Conservation (phyloP, 2,329 filamentous ascomycete genomes). For the Blumeria hordei region DNA sequence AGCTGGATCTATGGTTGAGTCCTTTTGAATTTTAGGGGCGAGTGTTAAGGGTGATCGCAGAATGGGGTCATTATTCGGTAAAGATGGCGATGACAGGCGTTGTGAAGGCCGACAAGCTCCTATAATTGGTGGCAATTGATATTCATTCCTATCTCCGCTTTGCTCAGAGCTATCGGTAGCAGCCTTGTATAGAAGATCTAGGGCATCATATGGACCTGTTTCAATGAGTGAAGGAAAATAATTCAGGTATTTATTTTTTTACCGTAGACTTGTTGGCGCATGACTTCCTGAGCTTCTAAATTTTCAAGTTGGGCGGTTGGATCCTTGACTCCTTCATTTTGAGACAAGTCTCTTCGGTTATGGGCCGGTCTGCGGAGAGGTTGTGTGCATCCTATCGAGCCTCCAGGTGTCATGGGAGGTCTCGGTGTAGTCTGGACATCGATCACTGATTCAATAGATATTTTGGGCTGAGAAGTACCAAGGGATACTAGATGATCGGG, state of each 20-base stretch:
- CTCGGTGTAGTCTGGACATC: constrained; percentile 10
- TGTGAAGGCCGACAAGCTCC: background rate
- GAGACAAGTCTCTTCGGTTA: constrained; percentile 17
- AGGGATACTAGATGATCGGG: constrained; percentile 12
- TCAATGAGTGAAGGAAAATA: constrained; percentile 1
- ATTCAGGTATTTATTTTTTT: background rate
- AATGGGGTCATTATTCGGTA: constrained; percentile 5
- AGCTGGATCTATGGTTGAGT: constrained; percentile 12
- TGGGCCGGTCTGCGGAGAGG: constrained; percentile 36
- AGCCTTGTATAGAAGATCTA: constrained; percentile 78
- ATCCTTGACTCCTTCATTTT: constrained; percentile 21
- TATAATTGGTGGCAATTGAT: background rate
- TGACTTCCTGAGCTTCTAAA: constrained; percentile 36
- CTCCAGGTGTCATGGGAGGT: constrained; percentile 37
- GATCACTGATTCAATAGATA: constrained; percentile 16
- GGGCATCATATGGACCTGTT: constrained; percentile 55
- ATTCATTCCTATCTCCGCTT: constrained; percentile 10
- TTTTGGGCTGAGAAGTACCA: constrained; percentile 13
- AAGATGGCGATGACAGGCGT: constrained; percentile 10
- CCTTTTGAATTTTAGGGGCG: constrained; percentile 6
- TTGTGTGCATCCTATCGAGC: constrained; percentile 37
- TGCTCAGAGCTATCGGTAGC: constrained; percentile 30
- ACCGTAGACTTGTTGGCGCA: constrained; percentile 51
- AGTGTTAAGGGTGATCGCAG: constrained; percentile 9
- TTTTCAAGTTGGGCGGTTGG: constrained; percentile 38